phyloP scores from a whole-genome alignment of 768 basidiomycete species.

The Lactarius quietus region DNA sequence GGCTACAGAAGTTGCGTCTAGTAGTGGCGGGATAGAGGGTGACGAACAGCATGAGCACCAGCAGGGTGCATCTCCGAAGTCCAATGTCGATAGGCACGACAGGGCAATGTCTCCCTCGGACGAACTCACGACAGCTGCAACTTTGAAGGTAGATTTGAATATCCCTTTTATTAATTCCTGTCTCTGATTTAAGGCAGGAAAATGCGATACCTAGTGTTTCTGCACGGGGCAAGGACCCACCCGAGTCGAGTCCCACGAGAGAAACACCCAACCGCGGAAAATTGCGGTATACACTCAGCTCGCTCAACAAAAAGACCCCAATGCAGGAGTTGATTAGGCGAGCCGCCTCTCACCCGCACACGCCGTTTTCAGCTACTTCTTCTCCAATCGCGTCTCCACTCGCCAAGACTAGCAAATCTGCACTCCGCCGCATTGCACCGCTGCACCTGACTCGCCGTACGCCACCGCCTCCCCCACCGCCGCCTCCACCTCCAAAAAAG shows the following conservation, averaged over 20 bases:
- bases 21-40: neutral
- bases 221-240: neutral
- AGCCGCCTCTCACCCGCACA: conserved; percentile 62
- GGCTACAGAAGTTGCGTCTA: neutral
- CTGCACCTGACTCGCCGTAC: conserved; percentile 69
- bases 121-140: neutral
- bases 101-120: neutral
- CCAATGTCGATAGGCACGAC: neutral
- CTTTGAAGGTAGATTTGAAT: conserved; percentile 3
- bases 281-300: conserved; percentile 20
- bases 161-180: too few species aligned
- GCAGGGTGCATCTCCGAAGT: neutral
- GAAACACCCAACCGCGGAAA: conserved; percentile 8
- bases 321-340: conserved; percentile 77
- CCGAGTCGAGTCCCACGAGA: neutral
- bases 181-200: conserved; percentile 9
- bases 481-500: conserved; percentile 70
- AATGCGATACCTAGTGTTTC: neutral
- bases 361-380: conserved; percentile 47
- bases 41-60: neutral
- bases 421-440: conserved; percentile 68
- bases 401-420: conserved; percentile 57
- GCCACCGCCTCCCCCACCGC: conserved; percentile 69
- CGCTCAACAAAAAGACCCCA: conserved; percentile 44
- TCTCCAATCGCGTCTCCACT: conserved; percentile 55